phyloP scores from a whole-genome alignment of 139 green algal species.

The Chlamydomonas urium region DNA sequence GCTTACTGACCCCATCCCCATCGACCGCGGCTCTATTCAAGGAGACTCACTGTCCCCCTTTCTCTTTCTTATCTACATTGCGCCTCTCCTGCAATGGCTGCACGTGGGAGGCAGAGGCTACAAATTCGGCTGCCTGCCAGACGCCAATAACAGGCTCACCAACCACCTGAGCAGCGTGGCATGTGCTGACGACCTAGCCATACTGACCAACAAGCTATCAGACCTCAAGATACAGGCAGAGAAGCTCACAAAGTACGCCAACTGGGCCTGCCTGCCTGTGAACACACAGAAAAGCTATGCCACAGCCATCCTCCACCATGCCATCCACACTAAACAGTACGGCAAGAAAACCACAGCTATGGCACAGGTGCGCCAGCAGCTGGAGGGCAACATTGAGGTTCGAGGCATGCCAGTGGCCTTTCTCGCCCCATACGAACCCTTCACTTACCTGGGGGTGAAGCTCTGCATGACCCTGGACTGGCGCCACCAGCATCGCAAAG shows the following conservation, averaged over 20 bases:
- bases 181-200: neutral
- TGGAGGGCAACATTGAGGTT: neutral
- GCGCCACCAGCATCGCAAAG: neutral
- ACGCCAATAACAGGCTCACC: neutral
- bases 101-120: neutral
- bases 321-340: neutral
- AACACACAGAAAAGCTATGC: neutral
- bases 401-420: neutral
- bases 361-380: neutral
- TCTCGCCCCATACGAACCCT: neutral
- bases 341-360: neutral
- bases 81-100: conserved; percentile 1
- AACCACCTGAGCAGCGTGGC: neutral
- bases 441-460: neutral
- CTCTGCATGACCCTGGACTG: neutral
- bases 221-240: neutral
- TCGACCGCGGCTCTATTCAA: conserved; percentile 24
- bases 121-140: neutral
- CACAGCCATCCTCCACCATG: neutral
- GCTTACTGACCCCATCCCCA: neutral
- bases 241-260: neutral
- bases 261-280: neutral
- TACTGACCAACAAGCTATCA: neutral
- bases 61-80: conserved; percentile 13
- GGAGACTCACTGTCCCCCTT: conserved; percentile 11